Conservation (phyloP, 768 basidiomycete genomes). For the Mycena venus region DNA sequence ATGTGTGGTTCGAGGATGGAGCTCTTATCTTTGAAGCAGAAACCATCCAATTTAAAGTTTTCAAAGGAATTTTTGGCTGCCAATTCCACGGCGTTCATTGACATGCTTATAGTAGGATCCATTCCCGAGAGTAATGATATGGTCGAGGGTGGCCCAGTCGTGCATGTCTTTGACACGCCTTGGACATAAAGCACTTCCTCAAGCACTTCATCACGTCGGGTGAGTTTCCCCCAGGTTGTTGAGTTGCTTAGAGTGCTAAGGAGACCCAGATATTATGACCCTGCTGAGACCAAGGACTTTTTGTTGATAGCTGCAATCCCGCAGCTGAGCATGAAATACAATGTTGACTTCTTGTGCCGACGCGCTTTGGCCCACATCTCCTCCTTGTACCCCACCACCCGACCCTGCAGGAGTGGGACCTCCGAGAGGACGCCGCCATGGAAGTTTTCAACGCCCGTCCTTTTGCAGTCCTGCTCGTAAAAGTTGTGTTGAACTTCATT, state of each 20-base stretch:
- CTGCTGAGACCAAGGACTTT: constrained; percentile 33
- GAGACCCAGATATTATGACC: too few species aligned
- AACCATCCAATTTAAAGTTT: constrained; percentile 30
- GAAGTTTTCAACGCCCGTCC: constrained; percentile 36
- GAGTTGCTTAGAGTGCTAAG: neutral
- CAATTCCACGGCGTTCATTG: constrained; percentile 33
- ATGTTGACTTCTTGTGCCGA: constrained; percentile 30
- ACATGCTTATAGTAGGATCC: constrained; percentile 34
- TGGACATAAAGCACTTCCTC: constrained; percentile 35
- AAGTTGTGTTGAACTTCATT: too few species aligned
- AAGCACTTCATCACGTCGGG: constrained; percentile 34
- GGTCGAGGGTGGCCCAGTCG: constrained; percentile 32
- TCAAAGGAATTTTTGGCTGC: constrained; percentile 33
- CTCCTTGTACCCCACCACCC: constrained; percentile 34
- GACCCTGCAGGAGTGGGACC: constrained; percentile 34
- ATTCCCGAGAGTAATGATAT: constrained; percentile 25
- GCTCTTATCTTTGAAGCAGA: constrained; percentile 34
- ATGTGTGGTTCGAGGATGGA: constrained; percentile 44
- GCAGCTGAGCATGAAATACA: constrained; percentile 34
- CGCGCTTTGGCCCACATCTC: constrained; percentile 31
- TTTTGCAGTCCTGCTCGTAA: constrained; percentile 29
- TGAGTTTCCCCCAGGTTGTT: neutral
- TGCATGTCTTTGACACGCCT: constrained; percentile 29
- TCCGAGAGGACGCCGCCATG: constrained; percentile 31
- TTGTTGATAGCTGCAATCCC: constrained; percentile 30